Conservation (phyloP, 495 filamentous ascomycete species). For the Neurospora africana region DNA sequence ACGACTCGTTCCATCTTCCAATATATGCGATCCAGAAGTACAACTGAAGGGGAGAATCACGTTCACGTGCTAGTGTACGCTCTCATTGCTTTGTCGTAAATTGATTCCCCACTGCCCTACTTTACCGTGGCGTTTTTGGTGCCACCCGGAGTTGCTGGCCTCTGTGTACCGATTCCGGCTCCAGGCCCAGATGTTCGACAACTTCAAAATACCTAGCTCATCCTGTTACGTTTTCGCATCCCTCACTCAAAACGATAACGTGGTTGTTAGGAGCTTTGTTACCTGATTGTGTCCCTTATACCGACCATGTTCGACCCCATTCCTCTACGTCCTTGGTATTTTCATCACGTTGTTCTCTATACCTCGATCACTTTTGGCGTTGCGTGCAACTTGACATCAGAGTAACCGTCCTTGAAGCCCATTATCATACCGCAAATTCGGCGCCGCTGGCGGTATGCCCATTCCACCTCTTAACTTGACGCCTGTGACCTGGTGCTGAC, state of each 20-base stretch:
- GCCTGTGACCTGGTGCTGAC: background rate
- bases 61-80: background rate
- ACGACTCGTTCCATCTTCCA: background rate
- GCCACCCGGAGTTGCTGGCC: background rate
- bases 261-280: background rate
- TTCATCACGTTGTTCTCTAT: background rate
- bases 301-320: background rate
- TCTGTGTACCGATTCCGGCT: background rate
- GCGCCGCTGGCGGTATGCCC: background rate
- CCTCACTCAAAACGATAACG: background rate
- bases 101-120: background rate
- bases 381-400: background rate
- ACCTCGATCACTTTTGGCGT: background rate
- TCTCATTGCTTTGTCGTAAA: background rate
- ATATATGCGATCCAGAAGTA: background rate
- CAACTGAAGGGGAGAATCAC: background rate
- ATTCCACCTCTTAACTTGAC: background rate
- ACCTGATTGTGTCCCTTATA: background rate
- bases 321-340: background rate
- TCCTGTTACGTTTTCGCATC: background rate
- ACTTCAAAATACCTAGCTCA: background rate
- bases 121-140: background rate
- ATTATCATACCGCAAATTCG: background rate
- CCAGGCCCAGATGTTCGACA: background rate
- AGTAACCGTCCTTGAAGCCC: background rate